phyloP scores from a whole-genome alignment of 192 early-diverging fungal genomes.

The Gonapodya prolifera region DNA sequence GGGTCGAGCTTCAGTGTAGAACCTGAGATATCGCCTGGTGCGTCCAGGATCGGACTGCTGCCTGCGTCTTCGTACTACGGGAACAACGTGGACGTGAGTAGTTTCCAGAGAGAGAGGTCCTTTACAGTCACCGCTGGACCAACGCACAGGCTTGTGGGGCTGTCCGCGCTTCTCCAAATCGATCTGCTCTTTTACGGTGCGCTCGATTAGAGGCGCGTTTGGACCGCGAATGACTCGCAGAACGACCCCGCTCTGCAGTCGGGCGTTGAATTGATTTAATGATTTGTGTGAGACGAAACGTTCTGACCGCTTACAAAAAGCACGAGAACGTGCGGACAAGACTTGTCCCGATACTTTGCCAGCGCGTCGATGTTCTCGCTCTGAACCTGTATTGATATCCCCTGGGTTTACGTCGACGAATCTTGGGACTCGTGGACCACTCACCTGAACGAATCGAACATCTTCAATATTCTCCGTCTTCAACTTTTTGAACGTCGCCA shows the following conservation, averaged over 20 bases:
- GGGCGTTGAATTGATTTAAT: constrained; percentile 5
- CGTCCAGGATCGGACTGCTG: neutral
- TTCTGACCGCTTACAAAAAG: constrained; percentile 24
- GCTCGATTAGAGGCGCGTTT: constrained; percentile 42
- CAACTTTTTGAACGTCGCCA: constrained; percentile 41
- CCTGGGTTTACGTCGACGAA: neutral
- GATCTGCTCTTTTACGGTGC: constrained; percentile 37
- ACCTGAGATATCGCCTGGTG: neutral
- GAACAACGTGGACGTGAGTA: constrained; percentile 6
- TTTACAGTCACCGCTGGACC: neutral
- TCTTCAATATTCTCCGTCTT: constrained; percentile 41
- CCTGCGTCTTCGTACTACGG: constrained; percentile 7
- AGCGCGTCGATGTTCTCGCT: constrained; percentile 31
- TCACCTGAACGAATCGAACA: constrained; percentile 30
- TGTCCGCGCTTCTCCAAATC: constrained; percentile 23
- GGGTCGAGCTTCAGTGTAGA: neutral
- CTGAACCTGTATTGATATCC: constrained; percentile 25
- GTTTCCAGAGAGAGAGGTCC: neutral
- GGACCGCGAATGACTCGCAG: constrained; percentile 42
- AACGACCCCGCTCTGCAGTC: constrained; percentile 28
- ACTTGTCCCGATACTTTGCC: constrained; percentile 33
- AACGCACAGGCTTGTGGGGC: constrained; percentile 22
- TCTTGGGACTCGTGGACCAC: neutral
- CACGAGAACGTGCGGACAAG: constrained; percentile 44
- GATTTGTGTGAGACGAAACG: constrained; percentile 1